phyloP scores from a whole-genome alignment of 176 grass and related monocot species.

The Carex pumila region DNA sequence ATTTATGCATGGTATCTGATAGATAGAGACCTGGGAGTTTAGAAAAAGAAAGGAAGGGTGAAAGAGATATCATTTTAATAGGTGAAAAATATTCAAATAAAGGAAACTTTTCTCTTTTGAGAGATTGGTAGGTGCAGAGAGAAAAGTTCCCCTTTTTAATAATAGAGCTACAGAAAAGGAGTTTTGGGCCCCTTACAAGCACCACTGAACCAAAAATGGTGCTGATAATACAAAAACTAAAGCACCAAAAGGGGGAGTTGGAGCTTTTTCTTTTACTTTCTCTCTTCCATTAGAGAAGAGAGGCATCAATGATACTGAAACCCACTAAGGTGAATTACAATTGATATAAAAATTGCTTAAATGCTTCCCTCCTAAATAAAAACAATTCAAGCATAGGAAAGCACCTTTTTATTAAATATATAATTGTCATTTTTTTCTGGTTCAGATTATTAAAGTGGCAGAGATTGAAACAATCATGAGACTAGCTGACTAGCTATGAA shows the following conservation, averaged over 20 bases:
- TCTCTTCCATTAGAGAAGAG: slow-evolving; percentile 10
- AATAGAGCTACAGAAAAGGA: neutral
- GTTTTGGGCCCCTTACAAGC: slow-evolving; percentile 11
- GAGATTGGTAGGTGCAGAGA: neutral
- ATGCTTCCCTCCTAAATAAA: neutral
- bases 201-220: slow-evolving; percentile 16
- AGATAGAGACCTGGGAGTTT: slow-evolving; percentile 13
- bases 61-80: slow-evolving; percentile 16
- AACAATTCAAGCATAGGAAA: neutral
- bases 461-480: slow-evolving; percentile 14
- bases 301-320: slow-evolving; percentile 3
- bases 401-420: neutral
- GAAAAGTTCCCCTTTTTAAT: neutral
- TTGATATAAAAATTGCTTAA: slow-evolving; percentile 4
- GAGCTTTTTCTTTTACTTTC: neutral
- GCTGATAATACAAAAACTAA: slow-evolving; percentile 24
- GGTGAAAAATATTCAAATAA: neutral
- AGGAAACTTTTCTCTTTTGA: slow-evolving; percentile 16
- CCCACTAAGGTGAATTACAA: slow-evolving; percentile 15
- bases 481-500: neutral
- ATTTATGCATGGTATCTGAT: neutral
- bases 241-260: slow-evolving; percentile 7
- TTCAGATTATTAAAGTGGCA: slow-evolving; percentile 3
- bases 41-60: slow-evolving; percentile 5
- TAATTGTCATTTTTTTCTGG: neutral